phyloP scores from a whole-genome alignment of 768 basidiomycete genomes.

The Tylopilus felleus region DNA sequence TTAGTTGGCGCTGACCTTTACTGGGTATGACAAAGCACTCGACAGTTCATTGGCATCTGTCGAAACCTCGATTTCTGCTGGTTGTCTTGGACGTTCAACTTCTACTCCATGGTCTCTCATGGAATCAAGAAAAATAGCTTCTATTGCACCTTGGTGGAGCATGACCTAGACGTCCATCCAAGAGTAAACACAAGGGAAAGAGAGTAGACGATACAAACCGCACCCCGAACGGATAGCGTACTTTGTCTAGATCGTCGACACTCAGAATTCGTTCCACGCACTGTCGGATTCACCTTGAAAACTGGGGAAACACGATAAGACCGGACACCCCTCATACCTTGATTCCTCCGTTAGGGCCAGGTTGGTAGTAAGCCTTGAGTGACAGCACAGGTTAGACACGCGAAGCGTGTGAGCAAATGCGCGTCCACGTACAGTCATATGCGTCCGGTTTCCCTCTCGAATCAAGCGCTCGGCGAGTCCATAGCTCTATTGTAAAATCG shows the following conservation, averaged over 20 bases:
- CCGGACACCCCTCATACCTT: conserved; percentile 38
- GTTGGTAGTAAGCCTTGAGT: conserved; percentile 68
- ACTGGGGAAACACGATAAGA: neutral
- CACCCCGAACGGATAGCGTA: conserved; percentile 27
- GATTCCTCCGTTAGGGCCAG: conserved; percentile 54
- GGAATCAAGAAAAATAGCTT: neutral
- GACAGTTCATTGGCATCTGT: conserved; percentile 38
- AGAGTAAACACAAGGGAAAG: neutral
- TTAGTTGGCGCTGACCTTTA: conserved; percentile 19
- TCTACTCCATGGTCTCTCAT: conserved; percentile 16
- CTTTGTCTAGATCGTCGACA: conserved; percentile 34
- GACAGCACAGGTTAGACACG: neutral
- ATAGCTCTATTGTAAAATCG: neutral
- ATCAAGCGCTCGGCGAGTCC: conserved; percentile 51
- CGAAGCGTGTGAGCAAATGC: neutral
- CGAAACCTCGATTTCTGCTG: conserved; percentile 30
- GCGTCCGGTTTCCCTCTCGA: conserved; percentile 61
- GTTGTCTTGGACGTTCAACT: conserved; percentile 36
- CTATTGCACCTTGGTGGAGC: conserved; percentile 33
- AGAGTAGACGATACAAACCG: neutral
- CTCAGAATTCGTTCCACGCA: conserved; percentile 59
- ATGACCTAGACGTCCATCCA: conserved; percentile 22
- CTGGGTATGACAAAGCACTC: conserved; percentile 24
- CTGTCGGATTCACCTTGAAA: conserved; percentile 36
- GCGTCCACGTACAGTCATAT: conserved; percentile 50